These are phyloP conservation scores for Trichoderma arundinaceum DNA, from an alignment of 2,329 filamentous ascomycete species.

Conservation along the genomic window DNA sequence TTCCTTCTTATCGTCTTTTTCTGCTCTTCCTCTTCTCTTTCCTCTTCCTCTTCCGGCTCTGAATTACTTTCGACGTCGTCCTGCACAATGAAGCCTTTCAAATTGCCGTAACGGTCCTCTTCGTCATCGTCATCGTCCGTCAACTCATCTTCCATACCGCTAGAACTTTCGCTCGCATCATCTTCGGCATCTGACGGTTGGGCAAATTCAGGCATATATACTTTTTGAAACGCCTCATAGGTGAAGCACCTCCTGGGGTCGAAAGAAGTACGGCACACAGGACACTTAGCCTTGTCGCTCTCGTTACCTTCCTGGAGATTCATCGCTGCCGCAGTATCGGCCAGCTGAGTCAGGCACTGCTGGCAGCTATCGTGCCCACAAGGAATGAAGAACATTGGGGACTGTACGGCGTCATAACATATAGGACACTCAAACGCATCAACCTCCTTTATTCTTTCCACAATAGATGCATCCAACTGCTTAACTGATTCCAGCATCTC, in stretches of 20 bases:
- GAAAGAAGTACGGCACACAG: constrained; percentile 73
- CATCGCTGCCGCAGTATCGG: constrained; percentile 62
- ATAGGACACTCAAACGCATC: constrained; percentile 79
- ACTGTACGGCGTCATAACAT: constrained; percentile 76
- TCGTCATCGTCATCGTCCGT: constrained; percentile 29
- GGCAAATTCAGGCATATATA: constrained; percentile 65
- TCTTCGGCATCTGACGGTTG: constrained; percentile 40
- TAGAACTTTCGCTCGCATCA: constrained; percentile 46
- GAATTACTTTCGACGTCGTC: constrained; percentile 44
- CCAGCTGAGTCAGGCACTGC: constrained; percentile 75
- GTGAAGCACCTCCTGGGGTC: constrained; percentile 74
- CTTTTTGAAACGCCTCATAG: constrained; percentile 73
- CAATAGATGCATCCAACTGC: constrained; percentile 62
- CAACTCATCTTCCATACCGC: constrained; percentile 38
- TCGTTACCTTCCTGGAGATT: constrained; percentile 67
- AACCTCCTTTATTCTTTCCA: constrained; percentile 65
- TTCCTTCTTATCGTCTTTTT: constrained; percentile 44
- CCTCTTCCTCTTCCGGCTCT: constrained; percentile 34
- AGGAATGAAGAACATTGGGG: constrained; percentile 78
- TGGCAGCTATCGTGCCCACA: constrained; percentile 83
- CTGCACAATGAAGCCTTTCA: constrained; percentile 62
- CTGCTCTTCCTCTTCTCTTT: constrained; percentile 40
- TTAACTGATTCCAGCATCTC: constrained; percentile 68
- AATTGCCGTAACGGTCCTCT: constrained; percentile 47
- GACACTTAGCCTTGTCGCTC: constrained; percentile 66